Base-by-base conservation (phyloP, 805 yeast species). In the Ogataea degrootiae region DNA sequence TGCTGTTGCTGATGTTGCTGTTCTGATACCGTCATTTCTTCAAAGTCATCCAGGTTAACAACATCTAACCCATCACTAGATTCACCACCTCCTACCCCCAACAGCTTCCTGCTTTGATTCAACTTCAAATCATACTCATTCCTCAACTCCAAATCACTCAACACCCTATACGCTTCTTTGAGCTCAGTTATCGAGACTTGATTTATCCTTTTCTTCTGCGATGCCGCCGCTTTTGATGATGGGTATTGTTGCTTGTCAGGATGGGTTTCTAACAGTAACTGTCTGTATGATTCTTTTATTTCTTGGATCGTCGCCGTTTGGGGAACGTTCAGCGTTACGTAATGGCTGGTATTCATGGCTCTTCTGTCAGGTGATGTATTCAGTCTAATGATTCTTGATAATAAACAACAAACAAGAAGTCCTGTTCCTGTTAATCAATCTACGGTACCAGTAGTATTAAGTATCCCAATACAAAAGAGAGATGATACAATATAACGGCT, bases 21-120 rank as follows among this genome's bases (percentile, higher is more conserved):
- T 4, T 49, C 43, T 9, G 55, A 59, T 9, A 38, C 23, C 15
- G 16, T 23, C 15, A 16, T 15, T 19, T 43, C 45, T 6, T 38
- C 5, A 49, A 89, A 83, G 34, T 82, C 88, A 46, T 80, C 85
- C 35, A 90, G 63, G 31, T 84, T 82, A 45, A 76, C 74, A 4
- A 73, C 67, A 54, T 89, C 97, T 21, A 87, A 71, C 16, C 89
- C 91, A 29, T 82, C 87, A 1, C 89, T 88, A 34, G 65, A 58
- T n/a, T 67, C 49, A 42, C 63, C 65, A 46, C 34, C 23, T 23
- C 41, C 26, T 5, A 68, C 65, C 0, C 80, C 80, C 9, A 63
- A 62, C 34, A 63, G 58, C 29, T 70, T 66, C 21, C 61, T 50
- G 41, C 55, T 46, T 48, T 70, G 58, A 19, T 60, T 55, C 8